phyloP scores from a whole-genome alignment of 2,329 filamentous ascomycete species.

The Immersiporthe knoxdaviesiana region DNA sequence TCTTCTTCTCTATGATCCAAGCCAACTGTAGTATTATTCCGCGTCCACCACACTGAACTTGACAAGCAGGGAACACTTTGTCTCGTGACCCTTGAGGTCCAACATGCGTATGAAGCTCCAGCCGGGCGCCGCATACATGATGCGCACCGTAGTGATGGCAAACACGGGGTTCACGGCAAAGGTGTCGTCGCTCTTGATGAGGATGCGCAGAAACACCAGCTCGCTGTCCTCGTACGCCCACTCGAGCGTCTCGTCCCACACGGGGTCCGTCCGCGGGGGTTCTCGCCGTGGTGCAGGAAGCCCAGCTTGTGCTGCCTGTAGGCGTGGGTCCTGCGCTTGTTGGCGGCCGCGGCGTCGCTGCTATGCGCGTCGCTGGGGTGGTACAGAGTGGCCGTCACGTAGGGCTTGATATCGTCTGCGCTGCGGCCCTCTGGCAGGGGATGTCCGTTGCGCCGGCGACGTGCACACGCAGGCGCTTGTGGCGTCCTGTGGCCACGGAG shows the following conservation, averaged over 20 bases:
- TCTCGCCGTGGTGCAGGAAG: slow-evolving; percentile 60
- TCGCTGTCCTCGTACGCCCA: slow-evolving; percentile 73
- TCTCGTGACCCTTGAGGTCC: slow-evolving; percentile 67
- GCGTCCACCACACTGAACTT: slow-evolving; percentile 59
- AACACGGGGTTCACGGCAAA: slow-evolving; percentile 66
- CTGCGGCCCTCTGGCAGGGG: slow-evolving; percentile 56
- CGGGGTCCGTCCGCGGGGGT: slow-evolving; percentile 62
- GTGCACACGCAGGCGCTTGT: slow-evolving; percentile 57
- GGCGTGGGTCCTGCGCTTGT: slow-evolving; percentile 63
- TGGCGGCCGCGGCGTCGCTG: slow-evolving; percentile 42
- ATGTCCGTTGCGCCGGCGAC: slow-evolving; percentile 66
- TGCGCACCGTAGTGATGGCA: slow-evolving; percentile 61
- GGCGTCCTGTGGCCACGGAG: slow-evolving; percentile 22
- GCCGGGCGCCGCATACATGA: slow-evolving; percentile 58
- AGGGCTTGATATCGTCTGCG: slow-evolving; percentile 61
- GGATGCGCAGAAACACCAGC: slow-evolving; percentile 64
- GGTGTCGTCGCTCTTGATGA: slow-evolving; percentile 69
- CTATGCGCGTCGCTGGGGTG: slow-evolving; percentile 57
- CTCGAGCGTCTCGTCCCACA: slow-evolving; percentile 68
- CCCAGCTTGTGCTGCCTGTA: slow-evolving; percentile 61
- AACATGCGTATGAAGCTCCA: slow-evolving; percentile 69
- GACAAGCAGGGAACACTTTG: slow-evolving; percentile 63
- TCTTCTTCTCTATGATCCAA: too few relatives aligned
- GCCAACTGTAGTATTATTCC: too few relatives aligned
- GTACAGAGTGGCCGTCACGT: slow-evolving; percentile 66